These are phyloP conservation scores for Rhypophila decipiens DNA, from an alignment of 495 filamentous ascomycete species.

Conservation along the genomic window DNA sequence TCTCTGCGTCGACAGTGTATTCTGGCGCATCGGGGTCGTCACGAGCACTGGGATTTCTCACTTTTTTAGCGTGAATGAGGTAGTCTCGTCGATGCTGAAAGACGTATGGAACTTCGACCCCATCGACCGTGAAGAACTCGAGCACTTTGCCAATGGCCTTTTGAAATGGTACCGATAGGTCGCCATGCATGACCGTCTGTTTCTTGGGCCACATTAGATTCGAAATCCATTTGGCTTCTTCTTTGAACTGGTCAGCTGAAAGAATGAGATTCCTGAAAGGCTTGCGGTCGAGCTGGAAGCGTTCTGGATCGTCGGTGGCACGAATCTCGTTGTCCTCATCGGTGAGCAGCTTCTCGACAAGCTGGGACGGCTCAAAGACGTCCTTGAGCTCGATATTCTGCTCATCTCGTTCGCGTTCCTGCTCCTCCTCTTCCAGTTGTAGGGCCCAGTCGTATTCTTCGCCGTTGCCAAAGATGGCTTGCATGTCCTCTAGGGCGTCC, in stretches of 20 bases:
- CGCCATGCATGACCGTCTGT: constrained; percentile 51
- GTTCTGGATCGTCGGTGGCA: constrained; percentile 79
- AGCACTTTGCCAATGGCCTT: constrained; percentile 86
- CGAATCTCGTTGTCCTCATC: constrained; percentile 92
- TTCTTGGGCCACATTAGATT: constrained; percentile 84
- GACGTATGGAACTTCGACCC: constrained; percentile 92
- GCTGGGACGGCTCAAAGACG: constrained; percentile 93
- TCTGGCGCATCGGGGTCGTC: constrained; percentile 57
- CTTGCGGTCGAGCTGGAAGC: constrained; percentile 85
- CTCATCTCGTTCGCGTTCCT: constrained; percentile 59
- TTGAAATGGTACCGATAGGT: constrained; percentile 75
- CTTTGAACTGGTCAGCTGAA: constrained; percentile 71
- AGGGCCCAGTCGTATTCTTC: constrained; percentile 93
- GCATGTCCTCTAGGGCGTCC: constrained; percentile 89
- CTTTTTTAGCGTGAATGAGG: constrained; percentile 83
- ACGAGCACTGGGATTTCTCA: constrained; percentile 49
- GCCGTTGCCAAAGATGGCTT: constrained; percentile 88
- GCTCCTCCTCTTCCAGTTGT: constrained; percentile 75
- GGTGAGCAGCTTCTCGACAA: constrained; percentile 87
- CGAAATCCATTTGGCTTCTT: constrained; percentile 88
- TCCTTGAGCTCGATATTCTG: constrained; percentile 84
- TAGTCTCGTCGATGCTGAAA: constrained; percentile 98
- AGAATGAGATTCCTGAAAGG: constrained; percentile 74
- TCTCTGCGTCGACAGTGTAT: constrained; percentile 73
- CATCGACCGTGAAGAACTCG: constrained; percentile 86